phyloP scores from a whole-genome alignment of 371 early-diverging fungal genomes.

The Saksenaea oblongispora region DNA sequence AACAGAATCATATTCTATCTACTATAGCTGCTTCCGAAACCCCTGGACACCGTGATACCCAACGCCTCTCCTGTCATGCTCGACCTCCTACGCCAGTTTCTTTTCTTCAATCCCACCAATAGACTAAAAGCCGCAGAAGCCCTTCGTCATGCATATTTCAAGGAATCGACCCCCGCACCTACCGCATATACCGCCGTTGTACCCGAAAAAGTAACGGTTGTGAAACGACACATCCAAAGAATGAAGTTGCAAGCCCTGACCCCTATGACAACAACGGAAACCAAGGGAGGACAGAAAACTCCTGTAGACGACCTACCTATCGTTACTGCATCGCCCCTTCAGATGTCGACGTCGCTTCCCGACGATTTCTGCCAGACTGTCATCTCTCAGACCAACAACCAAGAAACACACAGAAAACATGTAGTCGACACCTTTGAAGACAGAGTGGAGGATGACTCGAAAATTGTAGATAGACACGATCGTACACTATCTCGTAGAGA shows the following conservation, averaged over 20 bases:
- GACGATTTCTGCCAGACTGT: neutral
- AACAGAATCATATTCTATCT: neutral
- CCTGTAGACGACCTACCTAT: neutral
- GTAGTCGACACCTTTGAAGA: neutral
- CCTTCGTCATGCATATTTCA: slow-evolving; percentile 8
- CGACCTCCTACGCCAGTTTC: slow-evolving; percentile 20
- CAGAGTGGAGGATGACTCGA: neutral
- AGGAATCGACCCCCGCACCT: neutral
- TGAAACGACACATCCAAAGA: neutral
- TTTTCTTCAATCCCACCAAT: slow-evolving; percentile 19
- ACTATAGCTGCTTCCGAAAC: neutral
- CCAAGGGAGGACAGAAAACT: neutral
- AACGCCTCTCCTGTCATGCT: slow-evolving; percentile 24
- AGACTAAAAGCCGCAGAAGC: slow-evolving; percentile 20
- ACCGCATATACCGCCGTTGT: neutral
- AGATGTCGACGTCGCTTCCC: neutral
- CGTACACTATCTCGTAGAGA: neutral
- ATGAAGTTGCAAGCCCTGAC: slow-evolving; percentile 4
- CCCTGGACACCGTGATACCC: slow-evolving; percentile 13
- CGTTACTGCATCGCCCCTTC: neutral
- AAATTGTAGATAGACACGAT: neutral
- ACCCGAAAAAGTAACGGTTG: neutral
- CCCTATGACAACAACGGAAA: neutral
- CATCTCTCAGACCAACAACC: neutral
- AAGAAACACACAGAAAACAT: neutral